Base-by-base conservation (phyloP, 345 rosid species). In the Gossypium bickii region DNA sequence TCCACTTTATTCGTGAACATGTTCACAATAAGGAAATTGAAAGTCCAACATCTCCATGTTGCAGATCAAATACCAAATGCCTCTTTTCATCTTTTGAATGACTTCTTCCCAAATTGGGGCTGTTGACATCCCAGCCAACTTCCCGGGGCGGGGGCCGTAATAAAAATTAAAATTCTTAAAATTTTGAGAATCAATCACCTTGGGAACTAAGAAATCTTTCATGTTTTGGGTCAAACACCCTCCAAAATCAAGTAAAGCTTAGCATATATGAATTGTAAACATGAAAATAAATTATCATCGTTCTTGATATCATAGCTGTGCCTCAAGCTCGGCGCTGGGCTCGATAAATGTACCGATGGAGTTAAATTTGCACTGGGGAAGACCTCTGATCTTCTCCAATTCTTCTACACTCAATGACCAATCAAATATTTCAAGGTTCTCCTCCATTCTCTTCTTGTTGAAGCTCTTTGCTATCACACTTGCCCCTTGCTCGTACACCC, bases 401-500 rank as follows among this genome's bases (percentile, higher is more conserved):
- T 67, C 56, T 47, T 67, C 56, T 47, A 18, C 1, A 29, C 17
- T 52, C 25, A 52, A 70, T 10, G 27, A 52, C 73, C 73, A 70
- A 52, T 52, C 60, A 17, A 84, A 76, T 34, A 84, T 78, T 2
- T 78, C 62, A 17, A 84, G 78, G 75, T 84, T 84, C 18, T 80
- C 70, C 41, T 62, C 74, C 85, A 82, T 82, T 61, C 87, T 78
- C 67, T 78, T 70, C 51, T 76, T 77, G 76, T 83, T 71, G 75
- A 34, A 78, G 78, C 84, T 83, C 69, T 83, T 81, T 4, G 81
- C 2, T 44, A 79, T 79, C 18, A 51, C 5, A 17, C 83, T 79
- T 70, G 73, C 81, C 4, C 81, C 83, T 74, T 84, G 84, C 78
- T 81, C 81, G 24, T 75, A 72, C 12, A 58, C 49, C 84, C 87